Conservation (phyloP, 345 rosid species). For the Anacardium occidentale region DNA sequence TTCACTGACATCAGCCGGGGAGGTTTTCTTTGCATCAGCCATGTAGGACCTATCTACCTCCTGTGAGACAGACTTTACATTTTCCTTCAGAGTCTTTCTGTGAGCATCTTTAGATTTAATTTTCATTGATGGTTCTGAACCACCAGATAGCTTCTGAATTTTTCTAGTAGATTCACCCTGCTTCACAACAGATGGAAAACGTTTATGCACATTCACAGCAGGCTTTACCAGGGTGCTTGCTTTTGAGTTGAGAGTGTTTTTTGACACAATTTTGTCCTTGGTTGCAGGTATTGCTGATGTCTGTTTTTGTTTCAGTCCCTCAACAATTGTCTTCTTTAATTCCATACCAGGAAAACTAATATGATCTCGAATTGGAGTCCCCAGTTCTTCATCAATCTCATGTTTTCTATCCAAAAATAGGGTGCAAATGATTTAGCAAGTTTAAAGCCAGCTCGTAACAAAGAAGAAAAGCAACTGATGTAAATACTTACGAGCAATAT, state of each 20-base stretch:
- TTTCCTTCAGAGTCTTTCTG: conserved; percentile 33
- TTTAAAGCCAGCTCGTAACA: conserved; percentile 7
- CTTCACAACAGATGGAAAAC: conserved; percentile 29
- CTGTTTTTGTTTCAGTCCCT: conserved; percentile 33
- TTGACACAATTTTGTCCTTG: conserved; percentile 31
- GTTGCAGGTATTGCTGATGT: conserved; percentile 31
- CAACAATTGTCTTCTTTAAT: conserved; percentile 30
- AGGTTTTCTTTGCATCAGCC: conserved; percentile 29
- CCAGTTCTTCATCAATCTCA: conserved; percentile 54
- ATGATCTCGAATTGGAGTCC: conserved; percentile 79
- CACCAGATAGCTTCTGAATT: conserved; percentile 34
- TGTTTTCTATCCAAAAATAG: conserved; percentile 57
- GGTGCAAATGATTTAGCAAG: conserved; percentile 22
- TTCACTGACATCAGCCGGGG: conserved; percentile 40
- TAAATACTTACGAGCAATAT: conserved; percentile 80
- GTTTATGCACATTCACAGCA: conserved; percentile 27
- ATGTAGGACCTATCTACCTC: conserved; percentile 36
- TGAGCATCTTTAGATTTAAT: conserved; percentile 34
- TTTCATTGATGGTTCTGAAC: conserved; percentile 35
- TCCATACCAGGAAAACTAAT: conserved; percentile 57
- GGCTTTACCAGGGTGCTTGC: conserved; percentile 29
- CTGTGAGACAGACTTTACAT: conserved; percentile 27
- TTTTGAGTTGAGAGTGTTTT: conserved; percentile 29
- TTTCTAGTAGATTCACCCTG: conserved; percentile 38
- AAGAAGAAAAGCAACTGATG: conserved; percentile 7